A percentile compares a stretch with the other conserved stretches of the same genome.
phyloP scores from a whole-genome alignment of 1,139 yeast species.

The Yamadazyma songkhlaensis region DNA sequence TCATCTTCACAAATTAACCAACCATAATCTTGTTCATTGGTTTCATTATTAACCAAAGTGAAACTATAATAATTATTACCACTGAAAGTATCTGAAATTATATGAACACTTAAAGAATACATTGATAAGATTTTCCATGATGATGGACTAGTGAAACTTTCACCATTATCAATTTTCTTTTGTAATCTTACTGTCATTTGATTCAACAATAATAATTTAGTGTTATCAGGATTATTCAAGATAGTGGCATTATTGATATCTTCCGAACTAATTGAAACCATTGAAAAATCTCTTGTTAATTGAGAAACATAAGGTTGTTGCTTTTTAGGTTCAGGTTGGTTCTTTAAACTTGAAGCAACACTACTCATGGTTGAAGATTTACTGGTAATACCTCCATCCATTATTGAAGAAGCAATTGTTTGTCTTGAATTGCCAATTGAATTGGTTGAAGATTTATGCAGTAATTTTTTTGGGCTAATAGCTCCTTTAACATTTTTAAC shows the following conservation, averaged over 20 bases:
- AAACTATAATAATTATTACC: slow-evolving; percentile 30
- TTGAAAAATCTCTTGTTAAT: slow-evolving; percentile 13
- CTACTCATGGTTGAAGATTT: slow-evolving; percentile 39
- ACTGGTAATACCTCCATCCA: slow-evolving; percentile 26
- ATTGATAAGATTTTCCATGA: slow-evolving; percentile 46
- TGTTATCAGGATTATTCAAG: slow-evolving; percentile 22
- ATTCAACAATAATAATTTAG: slow-evolving; percentile 21
- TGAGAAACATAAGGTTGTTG: slow-evolving; percentile 2
- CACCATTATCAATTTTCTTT: slow-evolving; percentile 32
- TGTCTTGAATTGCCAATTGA: slow-evolving; percentile 25
- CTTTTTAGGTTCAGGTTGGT: neutral
- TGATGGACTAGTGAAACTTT: slow-evolving; percentile 31
- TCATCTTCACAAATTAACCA: slow-evolving; percentile 39
- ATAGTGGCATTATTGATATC: slow-evolving; percentile 20
- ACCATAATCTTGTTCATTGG: slow-evolving; percentile 17
- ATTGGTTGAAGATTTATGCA: slow-evolving; percentile 16
- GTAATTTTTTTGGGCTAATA: slow-evolving; percentile 15
- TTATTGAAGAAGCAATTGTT: slow-evolving; percentile 38
- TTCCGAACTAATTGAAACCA: slow-evolving; percentile 17
- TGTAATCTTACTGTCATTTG: slow-evolving; percentile 40
- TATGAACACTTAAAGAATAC: slow-evolving; percentile 31
- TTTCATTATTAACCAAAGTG: slow-evolving; percentile 19
- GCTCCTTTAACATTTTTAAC: slow-evolving; percentile 29
- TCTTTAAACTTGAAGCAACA: slow-evolving; percentile 17
- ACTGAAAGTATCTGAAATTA: slow-evolving; percentile 26